Base-by-base conservation (phyloP, 148 eudicot genomes). In the Chenopodium album region DNA sequence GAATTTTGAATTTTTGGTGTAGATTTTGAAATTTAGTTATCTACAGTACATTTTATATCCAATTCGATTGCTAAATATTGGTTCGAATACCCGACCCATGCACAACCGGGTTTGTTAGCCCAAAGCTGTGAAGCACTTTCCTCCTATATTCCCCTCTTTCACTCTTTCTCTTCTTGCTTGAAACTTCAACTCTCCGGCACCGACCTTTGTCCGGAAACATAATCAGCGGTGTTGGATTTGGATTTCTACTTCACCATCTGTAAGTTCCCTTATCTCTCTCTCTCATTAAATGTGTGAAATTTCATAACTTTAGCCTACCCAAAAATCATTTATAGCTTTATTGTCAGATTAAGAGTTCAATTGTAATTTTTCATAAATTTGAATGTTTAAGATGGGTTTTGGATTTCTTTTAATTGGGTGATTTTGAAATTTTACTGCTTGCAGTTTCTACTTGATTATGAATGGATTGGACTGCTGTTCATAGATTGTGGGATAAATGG, bases 401-500 rank as follows among this genome's bases (percentile, higher is more conserved):
- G 4, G 16, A 56, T 56, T 56, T 17, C 20, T 2, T 56, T 56
- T 16, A 56, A 56, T 48, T 69, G 13, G 19, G 12, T 75, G 20
- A 23, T 41, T 63, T 81, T 79, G 41, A 50, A 29, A 11, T 14
- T 29, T 41, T 65, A 47, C 17, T 23, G 14, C 37, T 80, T 87
- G 82, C 86, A 84, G 87, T 84, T 47, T 73, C 13, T 46, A 50
- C 71, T 67, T 81, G 69, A 48, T 76, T 54, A 47, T 41, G 26
- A 71, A 94, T 97, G 99, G 99, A 97, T 59, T 94, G 94, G 98
- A 84, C 84, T 74, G 82, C 82, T 88, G 89, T 92, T 41, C 83
- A 88, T 79, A 90, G 84, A 87, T 83, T 77, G 78, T 97, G 99
- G 99, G 98, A 97, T 3, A 92, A 86, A 78, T 97, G 98, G 99